Evolutionary conservation across 345 rosid species (phyloP).

Genomic region (Triadica sebifera): DNA sequence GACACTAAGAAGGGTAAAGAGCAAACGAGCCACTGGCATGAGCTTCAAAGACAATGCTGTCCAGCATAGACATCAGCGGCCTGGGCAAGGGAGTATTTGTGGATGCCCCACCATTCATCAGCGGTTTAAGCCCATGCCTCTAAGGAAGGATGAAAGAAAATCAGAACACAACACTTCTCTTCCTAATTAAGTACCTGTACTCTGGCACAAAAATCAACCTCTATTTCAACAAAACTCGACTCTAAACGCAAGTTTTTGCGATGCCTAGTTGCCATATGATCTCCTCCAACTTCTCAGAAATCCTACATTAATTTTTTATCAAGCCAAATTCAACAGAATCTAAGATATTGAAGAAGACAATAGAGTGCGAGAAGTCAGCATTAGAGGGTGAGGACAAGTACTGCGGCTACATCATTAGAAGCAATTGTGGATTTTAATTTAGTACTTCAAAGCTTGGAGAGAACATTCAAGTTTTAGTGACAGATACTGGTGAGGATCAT

Average conservation of each 20-base stretch:
- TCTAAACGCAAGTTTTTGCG: constrained; percentile 11
- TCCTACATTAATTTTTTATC: neutral
- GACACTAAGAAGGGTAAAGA: neutral
- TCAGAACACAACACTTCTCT: constrained; percentile 6
- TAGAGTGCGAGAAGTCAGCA: constrained; percentile 11
- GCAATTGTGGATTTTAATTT: constrained; percentile 17
- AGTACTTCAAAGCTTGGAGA: constrained; percentile 8
- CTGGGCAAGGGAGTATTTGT: constrained; percentile 8
- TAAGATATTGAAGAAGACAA: constrained; percentile 7
- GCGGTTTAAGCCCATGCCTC: neutral
- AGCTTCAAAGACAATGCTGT: neutral
- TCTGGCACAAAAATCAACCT: constrained; percentile 6
- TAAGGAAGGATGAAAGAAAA: neutral
- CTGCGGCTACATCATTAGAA: constrained; percentile 19
- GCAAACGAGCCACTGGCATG: neutral
- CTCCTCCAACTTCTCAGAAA: constrained; percentile 21
- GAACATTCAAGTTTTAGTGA: constrained; percentile 1
- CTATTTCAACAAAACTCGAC: constrained; percentile 1
- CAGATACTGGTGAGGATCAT: neutral
- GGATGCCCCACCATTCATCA: neutral
- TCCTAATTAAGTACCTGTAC: constrained; percentile 7
- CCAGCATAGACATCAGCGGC: neutral
- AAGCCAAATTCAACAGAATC: constrained; percentile 14
- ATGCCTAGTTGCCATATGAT: constrained; percentile 7
- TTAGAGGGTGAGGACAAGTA: constrained; percentile 15